Evolutionary conservation across 148 eudicot genomes (phyloP).

Genomic region (Rhododendron kiyosumense): DNA sequence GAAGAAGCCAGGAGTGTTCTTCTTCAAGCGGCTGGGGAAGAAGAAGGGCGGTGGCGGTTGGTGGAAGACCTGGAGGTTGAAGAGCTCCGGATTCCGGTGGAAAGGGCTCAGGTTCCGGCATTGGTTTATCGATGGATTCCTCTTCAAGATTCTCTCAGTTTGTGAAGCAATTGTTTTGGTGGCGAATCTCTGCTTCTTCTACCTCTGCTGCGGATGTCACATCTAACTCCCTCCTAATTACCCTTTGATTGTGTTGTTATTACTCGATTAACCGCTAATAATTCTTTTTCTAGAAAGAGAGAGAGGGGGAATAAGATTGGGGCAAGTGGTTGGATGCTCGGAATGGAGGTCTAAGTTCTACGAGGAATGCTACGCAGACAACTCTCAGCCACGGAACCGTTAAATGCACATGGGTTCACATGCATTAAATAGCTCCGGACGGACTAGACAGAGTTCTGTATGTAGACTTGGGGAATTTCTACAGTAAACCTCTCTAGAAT

Average conservation of each 20-base stretch:
- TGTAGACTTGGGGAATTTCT: too few species aligned
- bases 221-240: conserved; percentile 14
- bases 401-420: too few species aligned
- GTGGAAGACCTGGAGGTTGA: conserved; percentile 23
- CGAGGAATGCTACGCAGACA: too few species aligned
- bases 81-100: conserved; percentile 34
- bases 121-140: conserved; percentile 33
- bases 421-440: too few species aligned
- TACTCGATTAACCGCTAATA: not conserved
- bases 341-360: too few species aligned
- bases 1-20: conserved; percentile 7
- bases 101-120: conserved; percentile 26
- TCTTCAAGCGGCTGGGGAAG: conserved; percentile 28
- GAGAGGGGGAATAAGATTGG: not conserved
- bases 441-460: too few species aligned
- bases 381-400: too few species aligned
- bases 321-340: not conserved
- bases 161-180: conserved; percentile 47
- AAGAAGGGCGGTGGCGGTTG: not conserved
- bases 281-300: conserved; percentile 7
- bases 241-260: not conserved
- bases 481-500: not conserved
- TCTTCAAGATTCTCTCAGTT: conserved; percentile 43
- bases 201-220: conserved; percentile 55
- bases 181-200: conserved; percentile 53